phyloP scores from a whole-genome alignment of 768 basidiomycete genomes.

The Rhizopogon vinicolor region DNA sequence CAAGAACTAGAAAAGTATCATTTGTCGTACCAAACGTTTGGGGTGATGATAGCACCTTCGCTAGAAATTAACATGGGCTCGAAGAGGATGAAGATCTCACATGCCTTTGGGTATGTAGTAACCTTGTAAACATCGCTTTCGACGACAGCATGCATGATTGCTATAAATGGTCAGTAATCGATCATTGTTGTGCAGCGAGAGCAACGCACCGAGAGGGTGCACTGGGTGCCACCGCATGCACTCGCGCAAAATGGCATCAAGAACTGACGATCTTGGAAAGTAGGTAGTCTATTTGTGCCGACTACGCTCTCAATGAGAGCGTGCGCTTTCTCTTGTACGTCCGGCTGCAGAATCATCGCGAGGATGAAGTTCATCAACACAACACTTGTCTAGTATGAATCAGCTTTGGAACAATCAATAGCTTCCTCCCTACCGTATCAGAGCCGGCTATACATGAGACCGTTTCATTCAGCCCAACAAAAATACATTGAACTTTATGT shows the following conservation, averaged over 20 bases:
- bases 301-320: conserved; percentile 8
- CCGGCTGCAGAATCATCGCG: conserved; percentile 9
- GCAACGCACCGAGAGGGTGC: not conserved
- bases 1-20: not conserved
- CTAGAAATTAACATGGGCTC: not conserved
- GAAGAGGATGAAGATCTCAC: not conserved
- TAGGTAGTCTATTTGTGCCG: conserved; percentile 6
- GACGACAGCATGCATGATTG: not conserved
- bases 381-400: not conserved
- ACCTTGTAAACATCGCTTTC: not conserved
- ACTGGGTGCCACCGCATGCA: not conserved
- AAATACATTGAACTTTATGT: not conserved
- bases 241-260: conserved; percentile 11
- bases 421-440: not conserved
- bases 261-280: conserved; percentile 6
- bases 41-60: not conserved
- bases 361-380: conserved; percentile 4
- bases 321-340: conserved; percentile 6
- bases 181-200: not conserved
- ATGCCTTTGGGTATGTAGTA: conserved; percentile 1
- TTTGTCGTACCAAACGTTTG: conserved; percentile 1
- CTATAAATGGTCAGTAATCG: not conserved
- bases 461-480: not conserved
- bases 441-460: not conserved
- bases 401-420: not conserved